Evolutionary conservation across 768 basidiomycete genomes (phyloP), one percentile per base, ranked within the genome.

Genomic region (Scleroderma bovista): DNA sequence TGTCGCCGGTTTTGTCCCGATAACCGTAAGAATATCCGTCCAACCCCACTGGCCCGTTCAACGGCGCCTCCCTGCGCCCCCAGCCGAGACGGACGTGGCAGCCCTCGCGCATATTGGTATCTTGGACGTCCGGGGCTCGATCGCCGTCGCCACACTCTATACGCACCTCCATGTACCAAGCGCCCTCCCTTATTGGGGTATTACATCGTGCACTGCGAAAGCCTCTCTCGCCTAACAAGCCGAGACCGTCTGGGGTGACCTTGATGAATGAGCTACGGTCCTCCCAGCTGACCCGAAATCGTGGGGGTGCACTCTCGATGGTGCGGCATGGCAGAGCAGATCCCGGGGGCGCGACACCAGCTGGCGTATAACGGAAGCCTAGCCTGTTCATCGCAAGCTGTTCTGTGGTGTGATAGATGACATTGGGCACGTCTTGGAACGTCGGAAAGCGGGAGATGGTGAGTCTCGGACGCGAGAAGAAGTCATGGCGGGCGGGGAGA

Each of bases 21-120:
- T 84, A 77, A 6, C 86, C 92, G 61, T 98, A 98, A 53, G 85
- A 86, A 66, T 98, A 97, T 2, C 87, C 94, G 60, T 99, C 96
- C 11, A 94, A 70, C 0, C 96, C 96, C 15, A 83, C 93, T 0
- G 96, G 96, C 0, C 83, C 92, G 57, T 96, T 95, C 38, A 98
- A 73, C n/a, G 88, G 83, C 7, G 93, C 88, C 67, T 99, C 96
- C 49, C 96, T 76, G 34, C 96, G 74, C 3, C 81, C 95, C 83
- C 92, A 95, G 1, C 96, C 96, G 1, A 98, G 69, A 16, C 96
- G 75, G 32, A 98, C 86, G 69, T 97, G 86, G 46, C 88, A 79
- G 22, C 86, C 89, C 62, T 86, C 82, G 9, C 69, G 66, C 59
- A 72, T 68, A 42, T 74, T 70, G 54, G 72, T 71, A 2, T 80